These are phyloP conservation scores for Leccinum truebloodii DNA, from an alignment of 768 basidiomycete genomes.

Conservation along the genomic window DNA sequence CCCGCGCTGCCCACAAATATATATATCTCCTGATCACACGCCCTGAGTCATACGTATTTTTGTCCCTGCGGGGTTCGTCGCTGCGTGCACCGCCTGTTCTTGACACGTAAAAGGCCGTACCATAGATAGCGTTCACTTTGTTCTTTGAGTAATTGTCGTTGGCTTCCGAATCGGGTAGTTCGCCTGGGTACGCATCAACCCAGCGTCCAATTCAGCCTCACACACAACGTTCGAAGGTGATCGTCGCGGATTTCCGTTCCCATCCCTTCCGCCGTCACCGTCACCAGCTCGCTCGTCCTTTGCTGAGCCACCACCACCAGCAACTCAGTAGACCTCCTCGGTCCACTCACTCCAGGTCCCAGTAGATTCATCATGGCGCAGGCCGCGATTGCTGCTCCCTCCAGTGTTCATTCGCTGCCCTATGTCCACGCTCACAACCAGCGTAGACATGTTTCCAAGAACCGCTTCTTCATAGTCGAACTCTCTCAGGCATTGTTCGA, in stretches of 20 bases:
- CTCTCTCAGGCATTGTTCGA: conserved; percentile 92
- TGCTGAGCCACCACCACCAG: conserved; percentile 6
- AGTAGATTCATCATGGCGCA: conserved; percentile 28
- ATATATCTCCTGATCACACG: conserved; percentile 8
- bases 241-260: conserved; percentile 29
- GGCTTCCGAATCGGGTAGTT: conserved; percentile 31
- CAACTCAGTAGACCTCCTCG: conserved; percentile 3
- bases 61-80: background rate
- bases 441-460: conserved; percentile 43
- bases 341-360: background rate
- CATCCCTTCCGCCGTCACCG: conserved; percentile 14
- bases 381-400: conserved; percentile 24
- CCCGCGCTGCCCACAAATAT: conserved; percentile 6
- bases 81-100: background rate
- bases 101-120: background rate
- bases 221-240: conserved; percentile 24
- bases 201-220: conserved; percentile 16
- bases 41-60: background rate
- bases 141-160: conserved; percentile 7
- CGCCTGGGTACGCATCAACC: conserved; percentile 17
- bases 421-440: conserved; percentile 37
- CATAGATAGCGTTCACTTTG: background rate
- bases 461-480: conserved; percentile 68
- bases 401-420: conserved; percentile 24
- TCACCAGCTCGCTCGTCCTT: conserved; percentile 9